Evolutionary conservation across 257 asterid species (phyloP), one percentile per base, ranked within the genome.

Genomic region (Salvia splendens): DNA sequence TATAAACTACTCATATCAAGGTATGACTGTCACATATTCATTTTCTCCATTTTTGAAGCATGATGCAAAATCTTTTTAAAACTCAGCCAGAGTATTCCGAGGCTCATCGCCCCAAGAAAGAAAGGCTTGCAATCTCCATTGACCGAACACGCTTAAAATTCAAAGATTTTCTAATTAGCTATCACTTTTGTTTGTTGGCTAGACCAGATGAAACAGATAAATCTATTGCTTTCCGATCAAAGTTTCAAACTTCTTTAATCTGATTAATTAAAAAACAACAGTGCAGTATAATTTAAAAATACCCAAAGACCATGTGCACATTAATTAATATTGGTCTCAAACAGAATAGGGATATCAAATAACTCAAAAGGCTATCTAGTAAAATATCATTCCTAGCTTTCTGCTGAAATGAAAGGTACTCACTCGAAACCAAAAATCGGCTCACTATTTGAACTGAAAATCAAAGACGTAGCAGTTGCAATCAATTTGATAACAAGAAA

Each of bases 381-480:
- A 14, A 56, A 56, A 40, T 14, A 54, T 47, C 47, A 17, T 12
- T 51, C 28, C 43, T 8, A 33, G 5, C 32, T 46, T 41, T 8
- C n/a, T 28, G 15, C n/a, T 38, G 9, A 6, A 52, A 32, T 56
- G 9, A 43, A 33, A 8, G 5, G 24, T 16, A 60, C 3, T 8
- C 8, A 56, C 12, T 56, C 36, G 30, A 56, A 56, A 47, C 52
- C 15, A 4, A 2, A 64, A 58, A 38, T 24, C 30, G 10, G 10
- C 16, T 8, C 15, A 15, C 5, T 11, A 60, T 52, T 42, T 10
- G 8, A 61, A 28, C 71, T 17, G 3, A 65, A 73, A 65, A 56
- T 38, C 57, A 45, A 73, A 45, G 14, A 64, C 5, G 45, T 24
- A 60, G 48, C 54, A 68, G 70, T 56, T 15, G 51, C 58, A 57